Percentiles rank a stretch among this genome's conserved stretches.
These are phyloP conservation scores for Purpureocillium lavendulum DNA, from an alignment of 2,329 filamentous ascomycete species.

Conservation along the genomic window DNA sequence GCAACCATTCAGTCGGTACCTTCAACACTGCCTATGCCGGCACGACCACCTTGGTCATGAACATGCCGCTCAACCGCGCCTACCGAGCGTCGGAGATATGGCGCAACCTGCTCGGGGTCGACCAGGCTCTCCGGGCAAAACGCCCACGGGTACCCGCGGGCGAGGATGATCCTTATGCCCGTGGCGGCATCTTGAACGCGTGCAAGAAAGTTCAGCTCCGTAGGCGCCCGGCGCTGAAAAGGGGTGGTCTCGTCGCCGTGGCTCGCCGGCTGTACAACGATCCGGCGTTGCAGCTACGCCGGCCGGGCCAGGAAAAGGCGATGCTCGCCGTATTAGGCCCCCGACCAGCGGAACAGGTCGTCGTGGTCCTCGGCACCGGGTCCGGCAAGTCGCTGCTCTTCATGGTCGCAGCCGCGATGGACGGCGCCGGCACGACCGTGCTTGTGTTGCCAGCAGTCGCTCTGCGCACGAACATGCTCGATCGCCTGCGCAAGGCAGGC, in stretches of 20 bases:
- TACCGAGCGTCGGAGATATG: background rate
- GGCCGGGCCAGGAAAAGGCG: background rate
- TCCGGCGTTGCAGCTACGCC: background rate
- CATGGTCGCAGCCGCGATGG: background rate
- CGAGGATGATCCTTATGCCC: background rate
- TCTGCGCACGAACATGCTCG: background rate
- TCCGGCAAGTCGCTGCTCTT: background rate
- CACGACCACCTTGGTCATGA: background rate
- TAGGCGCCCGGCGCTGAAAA: background rate
- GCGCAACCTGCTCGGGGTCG: background rate
- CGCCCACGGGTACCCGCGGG: background rate
- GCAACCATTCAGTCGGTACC: background rate
- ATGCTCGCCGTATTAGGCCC: background rate
- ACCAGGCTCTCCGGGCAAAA: background rate
- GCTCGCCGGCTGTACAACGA: background rate
- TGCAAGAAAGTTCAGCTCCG: background rate
- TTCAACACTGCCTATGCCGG: background rate
- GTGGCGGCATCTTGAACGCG: background rate
- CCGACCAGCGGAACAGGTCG: background rate
- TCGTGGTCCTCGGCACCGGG: background rate
- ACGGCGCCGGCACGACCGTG: background rate
- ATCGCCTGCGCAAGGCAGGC: background rate
- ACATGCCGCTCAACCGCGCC: background rate
- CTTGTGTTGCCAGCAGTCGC: background rate
- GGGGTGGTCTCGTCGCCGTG: background rate